phyloP scores from a whole-genome alignment of 1,284 basidiomycete genomes.

The Leccinum solheimii region DNA sequence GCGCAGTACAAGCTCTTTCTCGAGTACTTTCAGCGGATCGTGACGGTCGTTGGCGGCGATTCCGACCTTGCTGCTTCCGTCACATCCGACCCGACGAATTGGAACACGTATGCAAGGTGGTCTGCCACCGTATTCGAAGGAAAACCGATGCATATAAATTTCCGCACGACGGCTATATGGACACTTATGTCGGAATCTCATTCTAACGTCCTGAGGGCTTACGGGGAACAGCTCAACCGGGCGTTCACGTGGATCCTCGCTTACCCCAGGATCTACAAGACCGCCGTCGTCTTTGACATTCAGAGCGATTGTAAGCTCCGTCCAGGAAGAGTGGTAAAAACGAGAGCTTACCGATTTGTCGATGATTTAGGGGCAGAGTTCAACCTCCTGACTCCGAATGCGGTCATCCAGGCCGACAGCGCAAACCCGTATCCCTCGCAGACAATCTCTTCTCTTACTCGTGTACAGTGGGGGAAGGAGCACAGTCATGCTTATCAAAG shows the following conservation, averaged over 20 bases:
- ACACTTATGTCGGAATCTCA: not conserved
- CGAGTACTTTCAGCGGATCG: not conserved
- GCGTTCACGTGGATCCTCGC: not conserved
- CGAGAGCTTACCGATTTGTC: not conserved
- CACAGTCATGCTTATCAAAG: not conserved
- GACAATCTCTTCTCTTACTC: not conserved
- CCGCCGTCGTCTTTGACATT: not conserved
- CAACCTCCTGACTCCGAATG: not conserved
- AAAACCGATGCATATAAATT: not conserved
- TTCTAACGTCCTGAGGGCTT: not conserved
- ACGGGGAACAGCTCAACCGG: not conserved
- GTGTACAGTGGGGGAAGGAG: not conserved
- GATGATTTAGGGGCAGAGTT: not conserved
- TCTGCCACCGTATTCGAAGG: not conserved
- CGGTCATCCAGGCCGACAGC: not conserved
- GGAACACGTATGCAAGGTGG: not conserved
- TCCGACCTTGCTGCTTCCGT: not conserved
- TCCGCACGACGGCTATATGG: not conserved
- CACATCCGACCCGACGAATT: not conserved
- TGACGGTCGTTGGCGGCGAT: not conserved
- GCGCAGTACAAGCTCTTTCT: not conserved
- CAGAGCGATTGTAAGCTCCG: not conserved
- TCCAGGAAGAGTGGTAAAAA: not conserved
- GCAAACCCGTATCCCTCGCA: not conserved
- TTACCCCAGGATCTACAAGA: not conserved